Conservation (phyloP, 331 rosid species). For the Arachis monticola region DNA sequence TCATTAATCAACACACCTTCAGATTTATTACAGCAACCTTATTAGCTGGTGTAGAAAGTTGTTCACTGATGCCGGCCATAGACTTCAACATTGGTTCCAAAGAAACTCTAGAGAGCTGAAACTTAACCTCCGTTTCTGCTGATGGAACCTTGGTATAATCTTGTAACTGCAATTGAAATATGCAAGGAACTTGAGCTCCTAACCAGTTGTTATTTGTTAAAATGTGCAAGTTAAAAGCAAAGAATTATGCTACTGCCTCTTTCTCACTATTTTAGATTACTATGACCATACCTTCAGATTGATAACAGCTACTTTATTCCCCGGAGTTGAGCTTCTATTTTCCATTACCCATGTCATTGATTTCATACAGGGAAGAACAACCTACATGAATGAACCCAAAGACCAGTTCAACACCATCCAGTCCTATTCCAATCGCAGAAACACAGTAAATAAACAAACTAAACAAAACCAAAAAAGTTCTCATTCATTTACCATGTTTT, state of each 20-base stretch:
- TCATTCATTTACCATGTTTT: conserved; percentile 62
- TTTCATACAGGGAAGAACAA: conserved; percentile 83
- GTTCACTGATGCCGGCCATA: conserved; percentile 87
- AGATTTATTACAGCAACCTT: conserved; percentile 90
- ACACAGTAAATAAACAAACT: not conserved
- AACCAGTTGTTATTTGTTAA: conserved; percentile 13
- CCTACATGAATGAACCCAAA: conserved; percentile 48
- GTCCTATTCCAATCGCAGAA: conserved; percentile 32
- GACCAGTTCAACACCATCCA: conserved; percentile 27
- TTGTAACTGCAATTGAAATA: conserved; percentile 69
- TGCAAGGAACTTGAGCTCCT: conserved; percentile 29
- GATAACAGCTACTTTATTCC: conserved; percentile 86
- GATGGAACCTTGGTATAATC: conserved; percentile 75
- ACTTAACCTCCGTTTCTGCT: conserved; percentile 90
- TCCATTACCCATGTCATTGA: conserved; percentile 99
- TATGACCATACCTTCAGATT: conserved; percentile 74
- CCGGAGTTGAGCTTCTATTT: conserved; percentile 82
- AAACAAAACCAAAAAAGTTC: conserved; percentile 16
- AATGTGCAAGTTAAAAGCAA: conserved; percentile 19
- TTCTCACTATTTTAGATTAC: conserved; percentile 22
- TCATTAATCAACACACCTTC: conserved; percentile 55
- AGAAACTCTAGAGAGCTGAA: conserved; percentile 80
- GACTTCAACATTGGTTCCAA: conserved; percentile 93
- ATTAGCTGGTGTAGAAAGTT: conserved; percentile 86
- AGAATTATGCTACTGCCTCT: not conserved